Evolutionary conservation across 2,329 filamentous ascomycete genomes (phyloP).

Genomic region (Paramyrothecium sp.): DNA sequence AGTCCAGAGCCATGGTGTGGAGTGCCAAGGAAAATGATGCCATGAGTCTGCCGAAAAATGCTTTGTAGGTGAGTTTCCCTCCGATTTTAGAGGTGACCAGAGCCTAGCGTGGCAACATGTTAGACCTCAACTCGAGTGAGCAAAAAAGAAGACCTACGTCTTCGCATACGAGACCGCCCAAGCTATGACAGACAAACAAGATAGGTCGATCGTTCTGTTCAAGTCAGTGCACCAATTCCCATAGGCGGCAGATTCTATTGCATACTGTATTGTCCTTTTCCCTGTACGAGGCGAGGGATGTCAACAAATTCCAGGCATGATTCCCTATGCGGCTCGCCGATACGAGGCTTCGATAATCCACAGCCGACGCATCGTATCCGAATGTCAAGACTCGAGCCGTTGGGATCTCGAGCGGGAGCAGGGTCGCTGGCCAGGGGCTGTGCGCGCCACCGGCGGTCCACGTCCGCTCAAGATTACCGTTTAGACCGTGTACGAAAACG

Average conservation of each 20-base stretch:
- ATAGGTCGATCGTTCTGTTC: conserved; percentile 6
- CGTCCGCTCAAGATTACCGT: conserved; percentile 11
- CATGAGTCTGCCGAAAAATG: conserved; percentile 7
- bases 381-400: conserved; percentile 14
- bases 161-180: conserved; percentile 14
- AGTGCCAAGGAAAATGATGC: conserved; percentile 13
- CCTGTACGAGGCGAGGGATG: conserved; percentile 8
- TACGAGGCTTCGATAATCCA: not conserved
- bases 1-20: conserved; percentile 14
- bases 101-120: conserved; percentile 5
- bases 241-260: not conserved
- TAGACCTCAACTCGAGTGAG: too few relatives aligned
- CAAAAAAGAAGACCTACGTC: conserved; percentile 7
- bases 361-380: conserved; percentile 10
- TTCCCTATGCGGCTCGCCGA: conserved; percentile 11
- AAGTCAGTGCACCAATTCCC: not conserved
- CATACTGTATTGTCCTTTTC: conserved; percentile 9
- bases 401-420: conserved; percentile 5
- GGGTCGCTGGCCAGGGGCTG: conserved; percentile 6
- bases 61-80: conserved; percentile 9
- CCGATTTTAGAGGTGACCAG: conserved; percentile 8
- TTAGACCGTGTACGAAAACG: conserved; percentile 14
- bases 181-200: conserved; percentile 14
- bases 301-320: conserved; percentile 13
- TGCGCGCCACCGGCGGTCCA: conserved; percentile 4